Conservation (phyloP, 371 early-diverging fungal genomes). For the Mucor circinelloides region DNA sequence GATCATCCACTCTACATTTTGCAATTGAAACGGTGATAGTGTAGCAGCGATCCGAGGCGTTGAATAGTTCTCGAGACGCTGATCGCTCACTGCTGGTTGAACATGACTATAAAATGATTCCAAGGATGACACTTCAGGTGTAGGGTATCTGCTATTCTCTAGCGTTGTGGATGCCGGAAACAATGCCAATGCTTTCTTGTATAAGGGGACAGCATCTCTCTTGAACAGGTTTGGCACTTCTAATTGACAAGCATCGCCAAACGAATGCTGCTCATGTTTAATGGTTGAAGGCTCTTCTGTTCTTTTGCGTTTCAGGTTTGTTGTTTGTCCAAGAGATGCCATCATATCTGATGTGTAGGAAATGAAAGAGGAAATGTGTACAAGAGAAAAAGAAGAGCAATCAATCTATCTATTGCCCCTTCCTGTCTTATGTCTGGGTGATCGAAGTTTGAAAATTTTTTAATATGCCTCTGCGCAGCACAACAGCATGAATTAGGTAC, state of each 20-base stretch:
- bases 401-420: background rate
- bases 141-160: background rate
- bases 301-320: background rate
- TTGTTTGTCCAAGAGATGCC: background rate
- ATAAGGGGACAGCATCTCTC: background rate
- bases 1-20: conserved; percentile 48
- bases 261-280: background rate
- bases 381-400: background rate
- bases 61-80: conserved; percentile 3
- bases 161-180: background rate
- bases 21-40: conserved; percentile 41
- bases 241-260: background rate
- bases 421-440: background rate
- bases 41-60: conserved; percentile 17
- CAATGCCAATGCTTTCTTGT: background rate
- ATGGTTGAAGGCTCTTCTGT: background rate
- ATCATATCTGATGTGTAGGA: background rate
- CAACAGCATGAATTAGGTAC: background rate
- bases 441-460: background rate
- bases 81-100: conserved; percentile 28
- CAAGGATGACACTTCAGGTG: background rate
- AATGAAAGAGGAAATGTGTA: background rate
- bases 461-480: background rate
- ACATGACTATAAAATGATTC: conserved; percentile 24
- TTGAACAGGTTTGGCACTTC: background rate